Evolutionary conservation across 257 asterid species (phyloP), one percentile per base, ranked within the genome.

Genomic region (Solanum bulbocastanum): DNA sequence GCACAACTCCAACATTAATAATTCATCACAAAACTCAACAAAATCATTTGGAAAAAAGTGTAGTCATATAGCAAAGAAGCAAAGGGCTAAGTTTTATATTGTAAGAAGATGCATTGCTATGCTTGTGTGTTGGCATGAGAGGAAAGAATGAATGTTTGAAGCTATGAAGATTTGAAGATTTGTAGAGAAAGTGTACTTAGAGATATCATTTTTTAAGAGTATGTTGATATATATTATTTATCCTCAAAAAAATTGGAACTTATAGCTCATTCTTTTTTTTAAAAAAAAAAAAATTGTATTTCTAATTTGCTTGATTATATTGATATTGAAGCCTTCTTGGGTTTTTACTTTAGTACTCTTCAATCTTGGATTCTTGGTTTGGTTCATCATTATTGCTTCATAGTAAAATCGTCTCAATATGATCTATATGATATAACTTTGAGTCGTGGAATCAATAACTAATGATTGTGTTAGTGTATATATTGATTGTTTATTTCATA

Each of bases 71-170:
- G 69, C 85, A 81, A 81, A 81, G 68, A 81, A 81, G 25, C 85
- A 81, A 81, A 81, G 85, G 42, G 85, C 85, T 46, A 81, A 81
- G 85, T 81, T 81, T 81, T 81, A 81, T 5, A 81, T 81, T 46
- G 85, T 81, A 9, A 46, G 85, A 46, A 81, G 85, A 81, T 81
- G 85, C 11, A 81, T 81, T 4, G 85, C 85, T 46, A 81, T 81
- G 85, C 85, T 81, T 81, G 85, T 81, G 66, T 81, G 98, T 90
- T 95, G 98, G 98, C 96, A 88, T 49, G 98, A 95, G 87, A 90
- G 90, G 27, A 91, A 87, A 32, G 94, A 71, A 71, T 71, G 78
- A 94, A 20, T 90, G 88, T 56, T 66, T 92, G 90, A 87, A 62
- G 40, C 11, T 27, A 22, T 71, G 25, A 69, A 68, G 42, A 18